Conservation (phyloP, 2,329 filamentous ascomycete genomes). For the Xylaria sp. region DNA sequence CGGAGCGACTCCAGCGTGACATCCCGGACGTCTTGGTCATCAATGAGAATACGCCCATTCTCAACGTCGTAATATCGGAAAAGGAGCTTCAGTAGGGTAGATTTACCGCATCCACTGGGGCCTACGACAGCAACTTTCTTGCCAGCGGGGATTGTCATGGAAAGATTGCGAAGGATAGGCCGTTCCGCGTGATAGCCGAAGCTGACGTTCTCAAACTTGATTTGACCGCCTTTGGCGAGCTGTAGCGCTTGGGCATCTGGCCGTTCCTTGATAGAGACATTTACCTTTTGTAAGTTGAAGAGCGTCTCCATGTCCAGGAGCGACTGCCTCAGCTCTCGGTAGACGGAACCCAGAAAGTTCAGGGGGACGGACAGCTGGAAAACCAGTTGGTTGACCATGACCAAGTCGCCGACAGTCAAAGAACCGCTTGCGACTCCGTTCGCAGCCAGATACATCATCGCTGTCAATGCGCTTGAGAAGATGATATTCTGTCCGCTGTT, state of each 20-base stretch:
- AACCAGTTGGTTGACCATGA: constrained; percentile 98
- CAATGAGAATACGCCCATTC: constrained; percentile 81
- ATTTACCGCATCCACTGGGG: constrained; percentile 94
- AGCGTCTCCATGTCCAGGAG: constrained; percentile 98
- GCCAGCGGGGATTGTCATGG: constrained; percentile 87
- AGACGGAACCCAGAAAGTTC: constrained; percentile 98
- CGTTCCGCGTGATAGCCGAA: constrained; percentile 90
- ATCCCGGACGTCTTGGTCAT: constrained; percentile 87
- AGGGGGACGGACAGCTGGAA: constrained; percentile 96
- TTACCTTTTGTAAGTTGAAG: constrained; percentile 96
- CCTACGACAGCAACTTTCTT: constrained; percentile 96
- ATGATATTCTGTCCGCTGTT: constrained; percentile 97
- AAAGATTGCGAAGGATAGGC: constrained; percentile 83
- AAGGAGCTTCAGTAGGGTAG: constrained; percentile 84
- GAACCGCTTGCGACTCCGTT: constrained; percentile 81
- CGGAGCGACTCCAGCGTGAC: constrained; percentile 83
- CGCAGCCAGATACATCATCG: constrained; percentile 97
- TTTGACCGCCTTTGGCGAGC: constrained; percentile 79
- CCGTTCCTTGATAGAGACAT: constrained; percentile 80
- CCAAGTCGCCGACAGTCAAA: constrained; percentile 90
- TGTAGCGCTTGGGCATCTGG: constrained; percentile 72
- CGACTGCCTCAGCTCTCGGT: constrained; percentile 91
- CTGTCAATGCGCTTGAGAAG: constrained; percentile 89
- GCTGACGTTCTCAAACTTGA: constrained; percentile 90
- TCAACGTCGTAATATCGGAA: constrained; percentile 96